Evolutionary conservation across 176 grass and related monocot genomes (phyloP).

Genomic region (Oropetium thomaeum): DNA sequence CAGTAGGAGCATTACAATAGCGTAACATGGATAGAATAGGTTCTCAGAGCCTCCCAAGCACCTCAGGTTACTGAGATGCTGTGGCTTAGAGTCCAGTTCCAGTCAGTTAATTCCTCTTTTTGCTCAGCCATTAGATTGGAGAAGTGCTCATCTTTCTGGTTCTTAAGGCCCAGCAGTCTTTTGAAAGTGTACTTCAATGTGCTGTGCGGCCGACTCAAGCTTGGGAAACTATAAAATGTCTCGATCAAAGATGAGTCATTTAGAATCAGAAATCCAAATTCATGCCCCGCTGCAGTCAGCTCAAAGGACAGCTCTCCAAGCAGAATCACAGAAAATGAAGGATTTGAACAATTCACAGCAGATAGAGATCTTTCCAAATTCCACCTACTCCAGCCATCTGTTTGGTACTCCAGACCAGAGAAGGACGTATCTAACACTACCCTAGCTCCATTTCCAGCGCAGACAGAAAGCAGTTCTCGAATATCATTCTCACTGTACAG

Average conservation of each 20-base stretch:
- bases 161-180: slow-evolving; percentile 66
- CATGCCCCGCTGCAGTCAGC: slow-evolving; percentile 63
- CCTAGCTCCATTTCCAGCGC: too few relatives aligned
- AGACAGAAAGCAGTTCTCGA: too few relatives aligned
- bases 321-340: slow-evolving; percentile 54
- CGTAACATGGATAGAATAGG: background rate
- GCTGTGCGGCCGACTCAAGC: slow-evolving; percentile 67
- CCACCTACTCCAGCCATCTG: slow-evolving; percentile 48
- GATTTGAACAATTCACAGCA: slow-evolving; percentile 28
- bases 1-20: background rate
- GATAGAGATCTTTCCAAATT: slow-evolving; percentile 61
- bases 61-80: background rate
- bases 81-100: background rate
- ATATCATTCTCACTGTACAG: too few relatives aligned
- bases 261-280: slow-evolving; percentile 83
- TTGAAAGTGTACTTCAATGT: slow-evolving; percentile 81
- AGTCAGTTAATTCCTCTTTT: slow-evolving; percentile 31
- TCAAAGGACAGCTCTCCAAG: slow-evolving; percentile 84
- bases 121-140: slow-evolving; percentile 50
- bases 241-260: slow-evolving; percentile 59
- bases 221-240: slow-evolving; percentile 67
- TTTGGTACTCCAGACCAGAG: slow-evolving; percentile 87
- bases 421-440: too few relatives aligned
- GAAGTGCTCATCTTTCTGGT: slow-evolving; percentile 56
- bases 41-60: background rate